Percentiles rank a stretch among this genome's conserved stretches.
phyloP scores from a whole-genome alignment of 192 early-diverging fungal genomes.

The Entrophospora sp. region DNA sequence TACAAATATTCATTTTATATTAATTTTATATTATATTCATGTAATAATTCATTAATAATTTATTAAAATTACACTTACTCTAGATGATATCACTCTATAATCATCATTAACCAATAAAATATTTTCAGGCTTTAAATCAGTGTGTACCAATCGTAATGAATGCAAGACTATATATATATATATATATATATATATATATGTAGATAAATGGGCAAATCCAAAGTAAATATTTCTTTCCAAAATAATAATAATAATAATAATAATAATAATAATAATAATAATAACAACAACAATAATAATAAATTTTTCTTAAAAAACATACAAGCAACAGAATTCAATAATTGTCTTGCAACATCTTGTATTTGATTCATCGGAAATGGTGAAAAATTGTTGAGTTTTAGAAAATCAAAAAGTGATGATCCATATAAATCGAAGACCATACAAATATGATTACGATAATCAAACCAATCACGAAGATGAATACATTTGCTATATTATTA shows the following conservation, averaged over 20 bases:
- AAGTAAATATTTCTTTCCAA: not conserved
- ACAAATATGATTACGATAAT: constrained; percentile 88
- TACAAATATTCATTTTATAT: not conserved
- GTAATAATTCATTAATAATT: too few relatives aligned
- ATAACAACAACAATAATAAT: too few relatives aligned
- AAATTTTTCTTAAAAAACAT: constrained; percentile 10
- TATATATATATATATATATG: not conserved
- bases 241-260: too few relatives aligned
- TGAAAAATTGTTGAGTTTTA: constrained; percentile 85
- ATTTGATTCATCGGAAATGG: constrained; percentile 85
- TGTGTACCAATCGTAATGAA: constrained; percentile 80
- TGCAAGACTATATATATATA: constrained; percentile 61
- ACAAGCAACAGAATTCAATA: constrained; percentile 80
- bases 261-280: too few relatives aligned
- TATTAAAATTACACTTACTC: constrained; percentile 28
- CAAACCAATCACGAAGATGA: constrained; percentile 75
- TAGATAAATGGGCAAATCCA: not conserved
- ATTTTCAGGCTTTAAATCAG: constrained; percentile 96
- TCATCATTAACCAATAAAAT: constrained; percentile 66
- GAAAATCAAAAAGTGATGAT: constrained; percentile 86
- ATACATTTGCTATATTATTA: constrained; percentile 74
- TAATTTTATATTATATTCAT: too few relatives aligned
- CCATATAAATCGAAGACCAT: constrained; percentile 95
- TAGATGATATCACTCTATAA: constrained; percentile 44
- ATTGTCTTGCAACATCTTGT: constrained; percentile 74